Percentiles rank a stretch among this genome's conserved stretches.
Conservation (phyloP, 2,329 filamentous ascomycete species). For the Ascochyta clinopodiicola region DNA sequence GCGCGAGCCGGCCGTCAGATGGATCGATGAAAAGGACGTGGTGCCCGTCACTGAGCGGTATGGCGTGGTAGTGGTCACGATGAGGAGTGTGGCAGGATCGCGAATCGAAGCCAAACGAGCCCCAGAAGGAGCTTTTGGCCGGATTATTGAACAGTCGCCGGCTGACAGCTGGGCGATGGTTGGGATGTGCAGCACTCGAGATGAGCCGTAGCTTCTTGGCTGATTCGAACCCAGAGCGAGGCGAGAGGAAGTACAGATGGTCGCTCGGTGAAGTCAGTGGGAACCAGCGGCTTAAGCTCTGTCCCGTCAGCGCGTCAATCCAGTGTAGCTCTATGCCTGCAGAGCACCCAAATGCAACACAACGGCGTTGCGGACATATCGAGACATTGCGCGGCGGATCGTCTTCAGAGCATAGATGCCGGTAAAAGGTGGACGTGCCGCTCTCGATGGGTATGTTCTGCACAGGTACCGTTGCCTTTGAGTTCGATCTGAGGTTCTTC, state of each 20-base stretch:
- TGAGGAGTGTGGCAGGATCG: constrained; percentile 8
- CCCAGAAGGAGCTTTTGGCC: constrained; percentile 28
- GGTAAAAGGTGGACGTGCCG: constrained; percentile 52
- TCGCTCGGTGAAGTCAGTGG: constrained; percentile 62
- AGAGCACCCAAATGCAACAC: constrained; percentile 70
- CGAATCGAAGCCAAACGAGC: constrained; percentile 31
- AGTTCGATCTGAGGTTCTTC: not conserved
- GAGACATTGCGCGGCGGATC: constrained; percentile 70
- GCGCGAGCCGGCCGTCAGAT: constrained; percentile 60
- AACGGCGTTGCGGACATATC: constrained; percentile 68
- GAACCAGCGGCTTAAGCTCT: constrained; percentile 63
- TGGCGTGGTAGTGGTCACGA: constrained; percentile 67
- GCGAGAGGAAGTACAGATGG: constrained; percentile 66
- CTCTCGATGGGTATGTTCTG: constrained; percentile 37
- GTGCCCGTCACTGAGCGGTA: constrained; percentile 69
- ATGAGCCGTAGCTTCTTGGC: constrained; percentile 67
- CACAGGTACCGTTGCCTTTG: not conserved
- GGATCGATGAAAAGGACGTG: constrained; percentile 72
- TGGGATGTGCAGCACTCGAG: constrained; percentile 62
- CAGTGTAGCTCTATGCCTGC: constrained; percentile 70
- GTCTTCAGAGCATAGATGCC: constrained; percentile 64
- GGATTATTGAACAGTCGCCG: constrained; percentile 30
- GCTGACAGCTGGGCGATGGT: constrained; percentile 36
- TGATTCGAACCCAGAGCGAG: constrained; percentile 59
- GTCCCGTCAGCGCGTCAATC: constrained; percentile 57